Conservation (phyloP, 225 moss, liverwort and hornwort genomes). For the Bryoerythrophyllum caledonicum region DNA sequence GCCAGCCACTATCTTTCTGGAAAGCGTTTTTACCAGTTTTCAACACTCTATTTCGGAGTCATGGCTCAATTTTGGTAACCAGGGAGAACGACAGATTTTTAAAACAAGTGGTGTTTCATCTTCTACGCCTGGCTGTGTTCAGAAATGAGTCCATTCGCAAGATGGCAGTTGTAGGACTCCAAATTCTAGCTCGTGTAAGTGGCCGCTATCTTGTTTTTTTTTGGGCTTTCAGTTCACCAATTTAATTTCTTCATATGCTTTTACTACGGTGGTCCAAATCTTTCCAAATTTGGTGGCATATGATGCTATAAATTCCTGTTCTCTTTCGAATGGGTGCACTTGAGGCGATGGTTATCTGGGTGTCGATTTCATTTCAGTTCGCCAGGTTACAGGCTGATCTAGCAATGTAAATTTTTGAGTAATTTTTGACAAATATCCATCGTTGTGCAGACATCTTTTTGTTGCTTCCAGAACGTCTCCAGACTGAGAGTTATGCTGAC, state of each 20-base stretch:
- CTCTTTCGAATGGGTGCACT: background rate
- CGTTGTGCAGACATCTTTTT: slow-evolving; percentile 69
- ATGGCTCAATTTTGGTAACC: slow-evolving; percentile 76
- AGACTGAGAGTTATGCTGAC: slow-evolving; percentile 87
- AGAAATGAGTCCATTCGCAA: slow-evolving; percentile 77
- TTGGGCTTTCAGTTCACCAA: background rate
- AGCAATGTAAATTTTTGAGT: background rate
- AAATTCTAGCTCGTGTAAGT: slow-evolving; percentile 80
- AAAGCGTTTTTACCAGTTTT: slow-evolving; percentile 83
- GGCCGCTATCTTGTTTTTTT: background rate
- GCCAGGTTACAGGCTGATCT: background rate
- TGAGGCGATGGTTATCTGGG: background rate
- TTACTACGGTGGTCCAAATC: background rate
- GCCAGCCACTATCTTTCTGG: slow-evolving; percentile 78
- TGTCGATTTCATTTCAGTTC: background rate
- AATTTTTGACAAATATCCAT: background rate
- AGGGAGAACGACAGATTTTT: slow-evolving; percentile 87
- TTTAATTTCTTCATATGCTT: background rate
- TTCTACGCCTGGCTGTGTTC: slow-evolving; percentile 76
- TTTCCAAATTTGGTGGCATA: slow-evolving; percentile 7
- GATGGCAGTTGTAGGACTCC: slow-evolving; percentile 82
- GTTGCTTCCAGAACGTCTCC: slow-evolving; percentile 67
- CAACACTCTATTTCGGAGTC: slow-evolving; percentile 60
- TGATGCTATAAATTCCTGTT: background rate
- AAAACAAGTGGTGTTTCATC: slow-evolving; percentile 86